Percentiles rank a stretch among this genome's conserved stretches.
Conservation (phyloP, 2,329 filamentous ascomycete genomes). For the Erysiphe pulchra region DNA sequence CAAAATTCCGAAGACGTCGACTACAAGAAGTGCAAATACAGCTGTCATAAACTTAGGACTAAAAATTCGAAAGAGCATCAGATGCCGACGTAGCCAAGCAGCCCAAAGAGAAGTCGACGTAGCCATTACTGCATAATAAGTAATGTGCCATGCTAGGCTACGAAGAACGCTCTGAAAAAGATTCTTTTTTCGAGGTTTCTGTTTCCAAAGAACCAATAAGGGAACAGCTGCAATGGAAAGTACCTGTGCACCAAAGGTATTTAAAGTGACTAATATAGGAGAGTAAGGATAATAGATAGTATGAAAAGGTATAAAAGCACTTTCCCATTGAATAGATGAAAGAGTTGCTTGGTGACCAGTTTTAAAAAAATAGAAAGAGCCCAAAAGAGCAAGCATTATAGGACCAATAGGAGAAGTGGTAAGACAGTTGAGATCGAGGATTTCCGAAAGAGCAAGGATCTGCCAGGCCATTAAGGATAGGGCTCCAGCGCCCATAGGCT, state of each 20-base stretch:
- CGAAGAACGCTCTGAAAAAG: conserved; percentile 32
- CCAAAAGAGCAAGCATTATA: conserved; percentile 62
- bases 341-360: conserved; percentile 85
- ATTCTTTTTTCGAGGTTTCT: conserved; percentile 37
- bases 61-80: conserved; percentile 94
- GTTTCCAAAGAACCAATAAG: conserved; percentile 70
- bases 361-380: conserved; percentile 90
- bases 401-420: conserved; percentile 55
- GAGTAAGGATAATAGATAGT: conserved; percentile 74
- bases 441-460: conserved; percentile 50
- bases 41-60: conserved; percentile 75
- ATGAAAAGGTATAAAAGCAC: conserved; percentile 69
- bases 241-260: conserved; percentile 76
- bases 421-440: conserved; percentile 32
- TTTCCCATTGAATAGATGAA: conserved; percentile 83
- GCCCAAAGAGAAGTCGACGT: conserved; percentile 80
- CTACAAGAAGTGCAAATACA: conserved; percentile 40
- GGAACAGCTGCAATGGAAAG: conserved; percentile 59
- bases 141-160: conserved; percentile 46
- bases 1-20: conserved; percentile 48
- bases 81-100: conserved; percentile 61
- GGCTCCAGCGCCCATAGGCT: conserved; percentile 79
- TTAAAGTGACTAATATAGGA: conserved; percentile 55
- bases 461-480: conserved; percentile 70
- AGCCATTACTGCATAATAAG: conserved; percentile 62